Evolutionary conservation across 2,329 filamentous ascomycete species (phyloP).

Genomic region (Calonectria ilicicola): DNA sequence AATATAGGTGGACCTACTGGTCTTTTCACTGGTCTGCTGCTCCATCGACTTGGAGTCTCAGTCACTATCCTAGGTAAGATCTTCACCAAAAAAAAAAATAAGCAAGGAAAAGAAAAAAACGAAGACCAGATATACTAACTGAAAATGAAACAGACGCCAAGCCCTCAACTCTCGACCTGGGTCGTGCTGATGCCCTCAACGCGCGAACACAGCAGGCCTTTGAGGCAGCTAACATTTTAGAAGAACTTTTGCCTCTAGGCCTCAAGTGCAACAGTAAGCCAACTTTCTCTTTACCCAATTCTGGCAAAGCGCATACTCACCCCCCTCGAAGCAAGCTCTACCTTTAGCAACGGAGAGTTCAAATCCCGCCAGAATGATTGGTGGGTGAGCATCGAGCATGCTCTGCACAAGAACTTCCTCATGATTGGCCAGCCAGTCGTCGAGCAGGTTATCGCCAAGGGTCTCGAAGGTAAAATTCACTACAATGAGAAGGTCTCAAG

Average conservation of each 20-base stretch:
- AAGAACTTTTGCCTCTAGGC: constrained; percentile 55
- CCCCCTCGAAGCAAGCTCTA: constrained; percentile 55
- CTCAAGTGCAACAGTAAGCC: constrained; percentile 62
- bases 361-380: constrained; percentile 60
- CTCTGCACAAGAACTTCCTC: constrained; percentile 60
- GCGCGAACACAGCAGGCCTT: constrained; percentile 62
- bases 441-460: constrained; percentile 52
- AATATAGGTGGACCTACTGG: constrained; percentile 58
- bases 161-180: constrained; percentile 52
- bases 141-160: constrained; percentile 50
- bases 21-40: constrained; percentile 57
- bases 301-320: neutral
- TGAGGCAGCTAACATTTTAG: constrained; percentile 56
- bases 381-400: constrained; percentile 60
- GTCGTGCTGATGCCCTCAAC: constrained; percentile 61
- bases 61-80: constrained; percentile 53
- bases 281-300: neutral
- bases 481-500: constrained; percentile 53
- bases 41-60: constrained; percentile 54
- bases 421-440: constrained; percentile 63
- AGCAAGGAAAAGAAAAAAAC: neutral
- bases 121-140: neutral
- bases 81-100: too few species aligned
- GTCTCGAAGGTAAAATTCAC: constrained; percentile 48
- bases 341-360: constrained; percentile 59